phyloP scores from a whole-genome alignment of 164 flowering plant genomes.

The Aristolochia contorta region DNA sequence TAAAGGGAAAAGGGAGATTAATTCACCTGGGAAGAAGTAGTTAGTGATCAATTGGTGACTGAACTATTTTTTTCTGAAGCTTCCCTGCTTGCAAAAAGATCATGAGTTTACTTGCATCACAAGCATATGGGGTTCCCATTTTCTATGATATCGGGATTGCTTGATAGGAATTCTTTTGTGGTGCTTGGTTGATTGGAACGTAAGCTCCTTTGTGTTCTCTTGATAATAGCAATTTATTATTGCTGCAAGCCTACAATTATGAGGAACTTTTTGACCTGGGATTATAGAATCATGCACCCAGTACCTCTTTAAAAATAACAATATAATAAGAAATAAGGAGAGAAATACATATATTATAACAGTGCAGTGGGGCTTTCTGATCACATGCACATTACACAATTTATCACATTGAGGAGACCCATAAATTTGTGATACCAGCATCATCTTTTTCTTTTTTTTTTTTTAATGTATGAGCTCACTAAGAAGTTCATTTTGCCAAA shows the following conservation, averaged over 20 bases:
- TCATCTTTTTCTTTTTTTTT: too few relatives aligned
- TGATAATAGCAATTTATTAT: neutral
- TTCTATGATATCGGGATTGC: neutral
- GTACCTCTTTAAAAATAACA: neutral
- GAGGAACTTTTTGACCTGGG: neutral
- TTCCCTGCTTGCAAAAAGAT: conserved; percentile 3
- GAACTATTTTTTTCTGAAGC: neutral
- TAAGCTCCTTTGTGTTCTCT: neutral
- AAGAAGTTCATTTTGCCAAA: too few relatives aligned
- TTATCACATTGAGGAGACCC: too few relatives aligned
- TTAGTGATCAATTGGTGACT: neutral
- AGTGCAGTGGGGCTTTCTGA: too few relatives aligned
- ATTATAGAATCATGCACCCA: neutral
- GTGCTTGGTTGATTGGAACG: neutral
- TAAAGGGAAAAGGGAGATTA: conserved; percentile 1
- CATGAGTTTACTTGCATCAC: conserved; percentile 15
- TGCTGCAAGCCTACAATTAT: neutral
- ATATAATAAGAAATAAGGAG: too few relatives aligned
- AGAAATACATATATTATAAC: too few relatives aligned
- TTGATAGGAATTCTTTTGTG: neutral
- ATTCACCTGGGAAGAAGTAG: conserved; percentile 8
- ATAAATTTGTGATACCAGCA: too few relatives aligned
- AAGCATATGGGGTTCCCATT: conserved; percentile 5
- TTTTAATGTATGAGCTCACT: too few relatives aligned
- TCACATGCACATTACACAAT: too few relatives aligned